phyloP scores from a whole-genome alignment of 1,139 yeast species.

The Pichia norvegensis region DNA sequence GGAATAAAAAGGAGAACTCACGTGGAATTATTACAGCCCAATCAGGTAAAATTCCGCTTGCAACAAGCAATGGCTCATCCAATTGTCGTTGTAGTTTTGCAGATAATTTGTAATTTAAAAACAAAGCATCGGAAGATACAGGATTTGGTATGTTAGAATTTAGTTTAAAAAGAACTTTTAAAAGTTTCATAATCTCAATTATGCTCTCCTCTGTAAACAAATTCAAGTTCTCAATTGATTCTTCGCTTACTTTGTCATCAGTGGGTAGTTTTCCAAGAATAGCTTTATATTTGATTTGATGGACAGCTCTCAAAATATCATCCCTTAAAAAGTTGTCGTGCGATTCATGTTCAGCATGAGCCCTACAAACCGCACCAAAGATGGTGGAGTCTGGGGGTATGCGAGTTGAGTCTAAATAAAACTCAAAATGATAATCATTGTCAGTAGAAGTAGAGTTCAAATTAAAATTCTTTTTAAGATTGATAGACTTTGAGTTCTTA shows the following conservation, averaged over 20 bases:
- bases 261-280: slow-evolving; percentile 26
- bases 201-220: slow-evolving; percentile 38
- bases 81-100: slow-evolving; percentile 82
- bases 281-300: slow-evolving; percentile 45
- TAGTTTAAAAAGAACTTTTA: slow-evolving; percentile 46
- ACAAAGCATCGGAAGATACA: slow-evolving; percentile 40
- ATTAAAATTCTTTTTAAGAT: slow-evolving; percentile 1
- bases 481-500: slow-evolving; percentile 25
- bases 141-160: slow-evolving; percentile 31
- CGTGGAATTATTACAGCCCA: slow-evolving; percentile 76
- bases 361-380: slow-evolving; percentile 67
- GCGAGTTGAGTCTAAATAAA: slow-evolving; percentile 51
- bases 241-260: slow-evolving; percentile 1
- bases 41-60: slow-evolving; percentile 78
- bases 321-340: slow-evolving; percentile 18
- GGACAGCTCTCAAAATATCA: slow-evolving; percentile 41
- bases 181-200: slow-evolving; percentile 44
- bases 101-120: slow-evolving; percentile 74
- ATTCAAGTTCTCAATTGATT: slow-evolving; percentile 29
- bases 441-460: slow-evolving; percentile 21
- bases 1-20: slow-evolving; percentile 74
- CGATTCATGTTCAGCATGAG: slow-evolving; percentile 36
- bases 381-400: slow-evolving; percentile 68
- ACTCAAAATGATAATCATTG: slow-evolving; percentile 44
- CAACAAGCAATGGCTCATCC: slow-evolving; percentile 84